These are phyloP conservation scores for Dendrobium officinale DNA, from an alignment of 106 monocot genomes.

Conservation along the genomic window DNA sequence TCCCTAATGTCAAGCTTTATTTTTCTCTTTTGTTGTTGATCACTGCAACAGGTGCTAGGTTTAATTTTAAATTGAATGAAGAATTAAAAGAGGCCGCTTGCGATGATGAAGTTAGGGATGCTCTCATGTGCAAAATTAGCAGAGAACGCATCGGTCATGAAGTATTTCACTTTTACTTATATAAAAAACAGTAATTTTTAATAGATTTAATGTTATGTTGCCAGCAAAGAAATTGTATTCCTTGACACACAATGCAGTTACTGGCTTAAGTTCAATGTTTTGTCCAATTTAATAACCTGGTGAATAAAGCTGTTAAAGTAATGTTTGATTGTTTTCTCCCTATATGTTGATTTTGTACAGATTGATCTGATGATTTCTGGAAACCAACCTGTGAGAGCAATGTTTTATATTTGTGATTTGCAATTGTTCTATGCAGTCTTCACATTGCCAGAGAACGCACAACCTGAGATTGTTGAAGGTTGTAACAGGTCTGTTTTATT, in stretches of 20 bases:
- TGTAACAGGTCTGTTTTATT: constrained; percentile 45
- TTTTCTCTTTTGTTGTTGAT: background rate
- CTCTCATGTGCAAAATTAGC: constrained; percentile 81
- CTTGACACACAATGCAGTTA: background rate
- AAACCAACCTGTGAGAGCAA: constrained; percentile 72
- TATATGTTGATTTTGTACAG: constrained; percentile 25
- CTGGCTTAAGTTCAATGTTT: background rate
- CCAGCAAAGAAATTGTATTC: background rate
- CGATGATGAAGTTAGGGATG: constrained; percentile 72
- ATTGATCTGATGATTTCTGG: constrained; percentile 89
- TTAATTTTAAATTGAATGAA: constrained; percentile 74
- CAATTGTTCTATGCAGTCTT: constrained; percentile 76
- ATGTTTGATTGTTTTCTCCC: background rate
- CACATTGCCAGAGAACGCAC: constrained; percentile 46
- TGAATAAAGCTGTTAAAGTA: background rate
- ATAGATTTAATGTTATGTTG: background rate
- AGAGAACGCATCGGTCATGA: constrained; percentile 98
- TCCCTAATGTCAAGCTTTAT: background rate
- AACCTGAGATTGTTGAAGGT: constrained; percentile 40
- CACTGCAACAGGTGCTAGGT: constrained; percentile 64
- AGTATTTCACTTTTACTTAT: constrained; percentile 22
- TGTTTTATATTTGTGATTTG: constrained; percentile 61
- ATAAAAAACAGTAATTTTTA: constrained; percentile 1
- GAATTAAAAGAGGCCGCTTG: constrained; percentile 74
- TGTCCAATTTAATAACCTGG: background rate